These are phyloP conservation scores for Aureobasidium sp. DNA, from an alignment of 2,329 filamentous ascomycete genomes.

Conservation along the genomic window DNA sequence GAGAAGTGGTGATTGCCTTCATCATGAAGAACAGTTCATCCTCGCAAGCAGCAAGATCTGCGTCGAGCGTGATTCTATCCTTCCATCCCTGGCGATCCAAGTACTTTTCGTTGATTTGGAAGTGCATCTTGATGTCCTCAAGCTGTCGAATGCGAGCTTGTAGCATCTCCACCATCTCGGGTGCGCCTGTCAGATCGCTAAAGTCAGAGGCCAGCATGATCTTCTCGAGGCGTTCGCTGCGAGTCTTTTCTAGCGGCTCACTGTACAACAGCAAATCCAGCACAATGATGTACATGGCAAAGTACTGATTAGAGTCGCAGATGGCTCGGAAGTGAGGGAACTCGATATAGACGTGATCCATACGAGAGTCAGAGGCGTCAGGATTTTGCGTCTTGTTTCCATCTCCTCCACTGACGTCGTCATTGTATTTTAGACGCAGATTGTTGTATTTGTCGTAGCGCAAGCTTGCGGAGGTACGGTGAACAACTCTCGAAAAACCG, in stretches of 20 bases:
- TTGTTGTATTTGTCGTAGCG: constrained; percentile 98
- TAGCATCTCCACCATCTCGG: constrained; percentile 83
- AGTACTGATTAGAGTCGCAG: constrained; percentile 96
- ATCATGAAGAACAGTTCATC: constrained; percentile 99
- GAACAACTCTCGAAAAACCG: constrained; percentile 95
- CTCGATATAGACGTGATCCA: constrained; percentile 94
- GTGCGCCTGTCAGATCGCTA: constrained; percentile 87
- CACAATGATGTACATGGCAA: constrained; percentile 96
- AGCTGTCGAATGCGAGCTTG: constrained; percentile 90
- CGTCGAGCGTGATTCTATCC: constrained; percentile 80
- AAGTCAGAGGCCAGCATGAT: constrained; percentile 99
- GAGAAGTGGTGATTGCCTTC: constrained; percentile 97
- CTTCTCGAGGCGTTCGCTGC: constrained; percentile 89
- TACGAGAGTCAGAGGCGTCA: constrained; percentile 55
- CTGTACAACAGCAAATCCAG: constrained; percentile 92
- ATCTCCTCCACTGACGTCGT: constrained; percentile 70
- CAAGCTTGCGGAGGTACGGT: constrained; percentile 90
- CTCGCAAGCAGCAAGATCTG: constrained; percentile 80
- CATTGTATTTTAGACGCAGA: constrained; percentile 91
- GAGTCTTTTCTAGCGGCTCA: constrained; percentile 94
- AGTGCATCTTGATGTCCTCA: constrained; percentile 92
- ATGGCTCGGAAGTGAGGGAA: constrained; percentile 92
- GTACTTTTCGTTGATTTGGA: constrained; percentile 83
- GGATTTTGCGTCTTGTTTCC: constrained; percentile 33
- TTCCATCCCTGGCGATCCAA: constrained; percentile 88